Percentiles rank a stretch among this genome's conserved stretches.
Conservation (phyloP, 2,329 filamentous ascomycete species). For the Cladophialophora chaetospira region DNA sequence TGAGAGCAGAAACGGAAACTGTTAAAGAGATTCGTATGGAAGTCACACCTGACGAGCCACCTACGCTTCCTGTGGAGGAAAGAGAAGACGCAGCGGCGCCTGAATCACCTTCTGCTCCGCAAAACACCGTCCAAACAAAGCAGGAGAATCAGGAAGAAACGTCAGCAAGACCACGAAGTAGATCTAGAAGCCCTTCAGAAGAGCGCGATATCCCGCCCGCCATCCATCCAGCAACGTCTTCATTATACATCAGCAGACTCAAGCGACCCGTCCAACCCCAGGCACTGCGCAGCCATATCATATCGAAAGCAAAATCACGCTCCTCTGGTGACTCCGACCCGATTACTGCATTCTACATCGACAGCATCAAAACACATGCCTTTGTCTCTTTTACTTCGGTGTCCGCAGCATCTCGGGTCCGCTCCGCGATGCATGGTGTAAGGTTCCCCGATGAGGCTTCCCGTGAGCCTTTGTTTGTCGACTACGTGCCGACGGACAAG, state of each 20-base stretch:
- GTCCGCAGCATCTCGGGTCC: conserved; percentile 73
- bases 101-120: neutral
- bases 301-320: conserved; percentile 65
- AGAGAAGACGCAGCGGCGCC: conserved; percentile 38
- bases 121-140: neutral
- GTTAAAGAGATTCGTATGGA: conserved; percentile 29
- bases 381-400: conserved; percentile 72
- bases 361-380: conserved; percentile 83
- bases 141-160: neutral
- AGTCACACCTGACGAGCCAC: neutral
- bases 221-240: conserved; percentile 70
- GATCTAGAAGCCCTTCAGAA: conserved; percentile 39
- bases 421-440: conserved; percentile 72
- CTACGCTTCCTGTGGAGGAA: conserved; percentile 29
- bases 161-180: conserved; percentile 10
- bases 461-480: conserved; percentile 81
- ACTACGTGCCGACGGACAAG: conserved; percentile 80
- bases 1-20: conserved; percentile 20
- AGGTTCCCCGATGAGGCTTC: conserved; percentile 87
- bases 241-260: conserved; percentile 86
- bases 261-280: conserved; percentile 79
- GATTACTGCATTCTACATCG: conserved; percentile 73
- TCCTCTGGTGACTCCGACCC: conserved; percentile 53
- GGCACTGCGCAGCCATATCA: conserved; percentile 68
- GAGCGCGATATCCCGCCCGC: conserved; percentile 55